phyloP scores from a whole-genome alignment of 1,284 basidiomycete species.

The Apiotrichum montevideense region DNA sequence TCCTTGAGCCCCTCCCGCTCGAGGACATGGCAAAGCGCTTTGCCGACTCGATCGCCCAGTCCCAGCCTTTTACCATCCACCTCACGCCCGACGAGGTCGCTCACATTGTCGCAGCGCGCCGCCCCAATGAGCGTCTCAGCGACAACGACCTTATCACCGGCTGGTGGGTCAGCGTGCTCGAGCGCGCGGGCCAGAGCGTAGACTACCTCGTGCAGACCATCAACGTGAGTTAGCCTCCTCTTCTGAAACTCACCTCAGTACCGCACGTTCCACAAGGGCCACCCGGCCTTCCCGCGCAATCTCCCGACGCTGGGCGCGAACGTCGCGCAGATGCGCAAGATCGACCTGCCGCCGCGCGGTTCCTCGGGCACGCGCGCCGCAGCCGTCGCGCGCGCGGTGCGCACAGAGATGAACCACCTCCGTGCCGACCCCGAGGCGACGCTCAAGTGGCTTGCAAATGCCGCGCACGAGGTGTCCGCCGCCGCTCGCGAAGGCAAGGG shows the following conservation, averaged over 20 bases:
- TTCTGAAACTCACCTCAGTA: conserved; percentile 13
- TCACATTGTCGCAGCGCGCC: conserved; percentile 11
- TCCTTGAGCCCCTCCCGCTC: conserved; percentile 7
- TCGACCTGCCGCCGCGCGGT: conserved; percentile 10
- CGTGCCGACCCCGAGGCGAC: conserved; percentile 12
- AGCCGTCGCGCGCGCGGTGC: conserved; percentile 11
- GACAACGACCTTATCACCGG: conserved; percentile 25
- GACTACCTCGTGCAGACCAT: conserved; percentile 19
- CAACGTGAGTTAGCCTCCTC: conserved; percentile 18
- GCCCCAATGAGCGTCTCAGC: conserved; percentile 4
- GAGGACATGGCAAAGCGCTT: conserved; percentile 10
- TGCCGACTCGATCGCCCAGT: background rate
- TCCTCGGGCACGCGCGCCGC: conserved; percentile 1
- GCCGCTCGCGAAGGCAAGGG: conserved; percentile 14
- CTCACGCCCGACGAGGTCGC: conserved; percentile 11
- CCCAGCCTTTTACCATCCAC: conserved; percentile 10
- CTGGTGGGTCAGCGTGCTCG: conserved; percentile 24
- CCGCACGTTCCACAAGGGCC: conserved; percentile 18
- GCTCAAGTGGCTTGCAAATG: conserved; percentile 17
- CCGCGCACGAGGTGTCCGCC: conserved; percentile 9
- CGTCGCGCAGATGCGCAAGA: conserved; percentile 27
- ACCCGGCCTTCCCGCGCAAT: conserved; percentile 24
- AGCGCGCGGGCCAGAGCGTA: conserved; percentile 17
- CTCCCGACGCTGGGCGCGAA: conserved; percentile 23
- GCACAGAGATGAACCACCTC: conserved; percentile 12